Evolutionary conservation across 495 filamentous ascomycete genomes (phyloP).

Genomic region (Hypoxylon fragiforme): DNA sequence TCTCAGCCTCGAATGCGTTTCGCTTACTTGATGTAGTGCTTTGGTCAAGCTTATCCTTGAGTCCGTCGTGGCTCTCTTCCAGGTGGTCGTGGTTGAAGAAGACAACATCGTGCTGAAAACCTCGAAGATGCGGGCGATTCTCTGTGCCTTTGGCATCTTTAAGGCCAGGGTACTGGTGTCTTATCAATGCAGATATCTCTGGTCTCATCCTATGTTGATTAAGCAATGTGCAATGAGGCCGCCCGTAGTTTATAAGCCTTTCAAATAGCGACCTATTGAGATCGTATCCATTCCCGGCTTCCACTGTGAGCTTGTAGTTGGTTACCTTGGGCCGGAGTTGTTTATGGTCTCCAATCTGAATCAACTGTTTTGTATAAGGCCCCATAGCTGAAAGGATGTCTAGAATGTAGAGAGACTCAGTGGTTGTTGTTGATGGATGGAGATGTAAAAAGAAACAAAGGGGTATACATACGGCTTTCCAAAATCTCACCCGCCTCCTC

Average conservation of each 20-base stretch:
- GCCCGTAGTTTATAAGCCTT: constrained; percentile 60
- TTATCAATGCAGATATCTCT: constrained; percentile 66
- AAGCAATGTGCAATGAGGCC: constrained; percentile 57
- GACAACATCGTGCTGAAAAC: constrained; percentile 64
- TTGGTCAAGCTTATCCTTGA: constrained; percentile 58
- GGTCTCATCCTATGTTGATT: constrained; percentile 74
- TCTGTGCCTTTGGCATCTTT: constrained; percentile 59
- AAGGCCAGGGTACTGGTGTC: constrained; percentile 68
- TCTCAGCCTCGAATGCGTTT: constrained; percentile 69
- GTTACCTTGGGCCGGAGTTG: constrained; percentile 75
- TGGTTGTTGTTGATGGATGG: not conserved
- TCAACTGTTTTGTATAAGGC: constrained; percentile 63
- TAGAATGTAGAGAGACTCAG: constrained; percentile 29
- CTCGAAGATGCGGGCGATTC: constrained; percentile 54
- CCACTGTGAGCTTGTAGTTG: constrained; percentile 64
- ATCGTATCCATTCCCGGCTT: constrained; percentile 69
- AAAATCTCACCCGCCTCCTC: constrained; percentile 84
- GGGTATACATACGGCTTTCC: constrained; percentile 51
- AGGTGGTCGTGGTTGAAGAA: constrained; percentile 66
- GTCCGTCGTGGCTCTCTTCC: constrained; percentile 48
- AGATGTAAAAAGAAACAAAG: not conserved
- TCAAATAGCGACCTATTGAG: constrained; percentile 76
- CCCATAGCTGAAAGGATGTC: constrained; percentile 67
- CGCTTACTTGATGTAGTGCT: constrained; percentile 56
- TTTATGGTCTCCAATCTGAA: constrained; percentile 78